Evolutionary conservation across 2,329 filamentous ascomycete genomes (phyloP).

Genomic region (Lachnellula willkommii): DNA sequence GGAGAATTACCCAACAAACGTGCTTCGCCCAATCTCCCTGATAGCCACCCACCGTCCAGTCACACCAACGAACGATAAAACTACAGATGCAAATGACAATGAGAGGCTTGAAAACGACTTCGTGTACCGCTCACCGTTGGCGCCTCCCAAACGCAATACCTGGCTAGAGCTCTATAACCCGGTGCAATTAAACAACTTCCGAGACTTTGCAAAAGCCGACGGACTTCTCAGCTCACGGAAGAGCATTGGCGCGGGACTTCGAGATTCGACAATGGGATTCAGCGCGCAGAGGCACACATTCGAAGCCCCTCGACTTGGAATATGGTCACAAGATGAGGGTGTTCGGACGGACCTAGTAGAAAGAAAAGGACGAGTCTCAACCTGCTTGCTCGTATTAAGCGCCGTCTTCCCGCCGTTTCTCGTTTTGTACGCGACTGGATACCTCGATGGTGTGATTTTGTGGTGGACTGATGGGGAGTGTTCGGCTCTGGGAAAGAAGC

Average conservation of each 20-base stretch:
- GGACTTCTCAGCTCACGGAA: conserved; percentile 13
- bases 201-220: conserved; percentile 18
- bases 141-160: conserved; percentile 22
- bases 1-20: conserved; percentile 17
- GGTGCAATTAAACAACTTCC: conserved; percentile 16
- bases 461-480: conserved; percentile 25
- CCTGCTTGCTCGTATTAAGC: conserved; percentile 21
- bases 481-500: conserved; percentile 16
- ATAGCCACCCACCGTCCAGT: conserved; percentile 11
- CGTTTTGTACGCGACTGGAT: conserved; percentile 22
- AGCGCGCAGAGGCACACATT: conserved; percentile 14
- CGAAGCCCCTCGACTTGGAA: conserved; percentile 17
- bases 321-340: conserved; percentile 16
- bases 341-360: conserved; percentile 9
- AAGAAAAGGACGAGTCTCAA: conserved; percentile 21
- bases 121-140: conserved; percentile 26
- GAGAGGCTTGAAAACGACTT: conserved; percentile 13
- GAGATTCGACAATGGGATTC: conserved; percentile 1
- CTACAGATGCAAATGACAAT: background rate
- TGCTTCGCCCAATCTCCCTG: conserved; percentile 23
- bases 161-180: conserved; percentile 27
- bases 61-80: conserved; percentile 2
- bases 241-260: background rate
- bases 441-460: conserved; percentile 23
- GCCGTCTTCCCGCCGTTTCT: conserved; percentile 26